A percentile compares a stretch with the other conserved stretches of the same genome.
phyloP scores from a whole-genome alignment of 1,139 yeast genomes.

The Ogataea hybrid region DNA sequence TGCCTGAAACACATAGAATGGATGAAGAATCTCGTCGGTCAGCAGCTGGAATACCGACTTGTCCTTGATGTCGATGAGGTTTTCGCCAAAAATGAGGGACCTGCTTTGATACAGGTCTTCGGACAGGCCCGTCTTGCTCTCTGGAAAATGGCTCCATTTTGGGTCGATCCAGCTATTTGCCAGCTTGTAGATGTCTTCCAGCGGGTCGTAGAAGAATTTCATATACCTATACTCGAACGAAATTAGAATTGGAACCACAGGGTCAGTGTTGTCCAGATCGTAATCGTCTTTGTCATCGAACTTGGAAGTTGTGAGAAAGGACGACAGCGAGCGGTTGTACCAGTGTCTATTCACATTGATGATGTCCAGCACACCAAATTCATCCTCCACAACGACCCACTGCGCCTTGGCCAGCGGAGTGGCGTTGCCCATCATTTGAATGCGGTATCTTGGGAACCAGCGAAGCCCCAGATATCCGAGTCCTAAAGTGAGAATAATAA shows the following conservation, averaged over 20 bases:
- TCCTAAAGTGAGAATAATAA: slow-evolving; percentile 66
- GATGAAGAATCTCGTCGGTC: slow-evolving; percentile 87
- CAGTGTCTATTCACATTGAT: slow-evolving; percentile 53
- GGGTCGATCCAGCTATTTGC: slow-evolving; percentile 85
- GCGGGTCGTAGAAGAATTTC: slow-evolving; percentile 77
- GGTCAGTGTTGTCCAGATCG: slow-evolving; percentile 42
- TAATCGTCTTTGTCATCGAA: slow-evolving; percentile 22
- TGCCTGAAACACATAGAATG: slow-evolving; percentile 91
- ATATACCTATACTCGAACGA: slow-evolving; percentile 80
- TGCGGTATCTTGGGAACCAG: slow-evolving; percentile 82
- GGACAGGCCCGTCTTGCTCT: slow-evolving; percentile 68
- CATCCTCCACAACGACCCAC: slow-evolving; percentile 94
- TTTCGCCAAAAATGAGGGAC: slow-evolving; percentile 69
- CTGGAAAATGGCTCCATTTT: slow-evolving; percentile 63
- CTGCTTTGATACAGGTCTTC: slow-evolving; percentile 70
- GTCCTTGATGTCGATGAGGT: slow-evolving; percentile 72
- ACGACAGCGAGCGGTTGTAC: slow-evolving; percentile 70
- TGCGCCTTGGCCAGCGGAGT: slow-evolving; percentile 78
- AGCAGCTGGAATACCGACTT: slow-evolving; percentile 65
- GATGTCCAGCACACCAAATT: slow-evolving; percentile 79
- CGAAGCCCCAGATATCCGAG: slow-evolving; percentile 67
- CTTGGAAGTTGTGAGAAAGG: slow-evolving; percentile 43
- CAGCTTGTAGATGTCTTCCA: slow-evolving; percentile 80
- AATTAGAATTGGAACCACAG: slow-evolving; percentile 66
- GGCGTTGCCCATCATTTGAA: slow-evolving; percentile 62